Evolutionary conservation across 2,329 filamentous ascomycete genomes (phyloP).

Genomic region (Pezicula carpinea): DNA sequence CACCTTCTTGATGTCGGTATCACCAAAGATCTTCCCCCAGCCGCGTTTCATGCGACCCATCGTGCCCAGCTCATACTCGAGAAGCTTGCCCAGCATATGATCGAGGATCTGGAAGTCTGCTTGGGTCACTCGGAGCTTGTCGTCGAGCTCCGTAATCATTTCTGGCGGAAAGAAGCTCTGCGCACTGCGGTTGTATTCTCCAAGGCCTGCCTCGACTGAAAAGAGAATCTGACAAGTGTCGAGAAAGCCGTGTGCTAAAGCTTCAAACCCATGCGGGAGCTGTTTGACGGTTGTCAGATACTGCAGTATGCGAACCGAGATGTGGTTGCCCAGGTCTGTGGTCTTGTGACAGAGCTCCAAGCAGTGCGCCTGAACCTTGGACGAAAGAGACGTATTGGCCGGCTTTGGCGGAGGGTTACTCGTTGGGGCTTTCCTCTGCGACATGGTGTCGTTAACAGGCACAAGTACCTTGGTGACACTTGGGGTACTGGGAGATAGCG

Average conservation of each 20-base stretch:
- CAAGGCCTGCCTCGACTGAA: slow-evolving; percentile 62
- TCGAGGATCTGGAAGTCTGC: slow-evolving; percentile 60
- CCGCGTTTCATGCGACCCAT: slow-evolving; percentile 38
- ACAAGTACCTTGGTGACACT: neutral
- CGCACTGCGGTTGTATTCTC: slow-evolving; percentile 44
- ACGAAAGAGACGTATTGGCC: slow-evolving; percentile 11
- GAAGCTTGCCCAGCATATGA: slow-evolving; percentile 57
- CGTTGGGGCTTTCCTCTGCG: neutral
- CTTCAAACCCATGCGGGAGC: slow-evolving; percentile 50
- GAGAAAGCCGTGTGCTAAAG: slow-evolving; percentile 61
- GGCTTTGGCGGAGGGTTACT: neutral
- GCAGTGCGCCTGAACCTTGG: slow-evolving; percentile 17
- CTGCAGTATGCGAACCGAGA: slow-evolving; percentile 61
- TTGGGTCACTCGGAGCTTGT: slow-evolving; percentile 57
- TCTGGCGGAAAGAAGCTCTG: slow-evolving; percentile 56
- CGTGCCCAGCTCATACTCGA: slow-evolving; percentile 4
- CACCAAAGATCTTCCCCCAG: slow-evolving; percentile 59
- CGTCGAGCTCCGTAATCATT: slow-evolving; percentile 58
- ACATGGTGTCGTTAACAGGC: slow-evolving; percentile 4
- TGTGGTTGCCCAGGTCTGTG: slow-evolving; percentile 56
- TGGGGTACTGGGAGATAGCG: neutral
- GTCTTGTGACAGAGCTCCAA: slow-evolving; percentile 52
- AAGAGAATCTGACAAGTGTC: slow-evolving; percentile 63
- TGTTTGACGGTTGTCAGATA: slow-evolving; percentile 54
- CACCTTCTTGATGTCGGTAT: slow-evolving; percentile 58